Percentiles rank a stretch among this genome's conserved stretches.
phyloP scores from a whole-genome alignment of 768 basidiomycete species.

The Rhodotorula graminis region DNA sequence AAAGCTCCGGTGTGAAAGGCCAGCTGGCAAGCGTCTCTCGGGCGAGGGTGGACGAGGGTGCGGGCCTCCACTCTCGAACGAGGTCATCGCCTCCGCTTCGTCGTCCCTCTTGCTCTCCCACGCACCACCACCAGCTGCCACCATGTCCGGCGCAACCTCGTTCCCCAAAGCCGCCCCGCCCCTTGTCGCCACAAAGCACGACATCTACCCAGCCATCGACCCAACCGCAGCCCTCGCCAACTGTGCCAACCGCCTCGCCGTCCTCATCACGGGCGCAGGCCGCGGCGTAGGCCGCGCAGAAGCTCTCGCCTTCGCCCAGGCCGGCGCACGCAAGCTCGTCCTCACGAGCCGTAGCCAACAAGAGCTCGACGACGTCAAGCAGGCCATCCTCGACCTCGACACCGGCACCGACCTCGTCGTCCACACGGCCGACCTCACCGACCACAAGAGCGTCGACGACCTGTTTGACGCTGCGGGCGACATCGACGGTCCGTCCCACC shows the following conservation, averaged over 20 bases:
- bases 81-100: neutral
- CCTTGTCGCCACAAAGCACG: conserved; percentile 1
- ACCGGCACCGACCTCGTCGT: conserved; percentile 8
- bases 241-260: conserved; percentile 4
- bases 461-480: conserved; percentile 20
- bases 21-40: too few species aligned
- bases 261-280: conserved; percentile 25
- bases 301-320: conserved; percentile 19
- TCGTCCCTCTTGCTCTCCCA: neutral
- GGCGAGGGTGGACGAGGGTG: too few species aligned
- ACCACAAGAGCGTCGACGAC: conserved; percentile 6
- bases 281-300: conserved; percentile 1
- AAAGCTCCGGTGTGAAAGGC: too few species aligned
- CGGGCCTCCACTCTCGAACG: too few species aligned
- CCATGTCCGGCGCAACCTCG: neutral
- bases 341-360: neutral
- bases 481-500: conserved; percentile 7
- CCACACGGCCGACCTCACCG: neutral
- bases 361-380: conserved; percentile 17
- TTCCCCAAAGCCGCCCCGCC: neutral
- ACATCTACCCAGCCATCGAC: conserved; percentile 12
- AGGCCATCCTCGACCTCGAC: neutral
- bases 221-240: neutral
- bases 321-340: conserved; percentile 20
- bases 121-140: neutral